Evolutionary conservation across 2,329 filamentous ascomycete genomes (phyloP), one percentile per base, ranked within the genome.

Genomic region (Monascus ruber): DNA sequence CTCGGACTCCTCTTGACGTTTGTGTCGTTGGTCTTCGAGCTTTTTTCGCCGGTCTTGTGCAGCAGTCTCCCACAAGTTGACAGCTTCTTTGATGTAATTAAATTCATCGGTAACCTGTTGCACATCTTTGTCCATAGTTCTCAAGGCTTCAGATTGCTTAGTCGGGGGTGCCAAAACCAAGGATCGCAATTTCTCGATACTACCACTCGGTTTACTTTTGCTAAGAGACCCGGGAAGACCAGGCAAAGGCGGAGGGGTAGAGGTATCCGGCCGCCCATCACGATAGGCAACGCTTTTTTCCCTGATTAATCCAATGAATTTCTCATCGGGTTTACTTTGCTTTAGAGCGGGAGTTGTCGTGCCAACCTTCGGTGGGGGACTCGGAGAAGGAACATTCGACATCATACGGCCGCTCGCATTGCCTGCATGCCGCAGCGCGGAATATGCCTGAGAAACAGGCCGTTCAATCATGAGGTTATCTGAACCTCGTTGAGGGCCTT

Each of bases 1-100:
- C 47, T 76, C 71, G 2, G 66, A 70, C 44, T 72, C 66, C 39
- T 71, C 66, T 50, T 73, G 69, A 9, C 73, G 69, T 38, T 55
- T 55, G 42, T 62, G 61, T 4, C 72, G 69, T 31, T 71, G 69
- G 25, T 58, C 58, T 6, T 73, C 71, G 28, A 71, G 52, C 40
- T 65, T 61, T 27, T 62, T 59, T 28, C 70, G 69, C 5, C 57
- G 62, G 27, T 54, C 49, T 36, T 65, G 60, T 9, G 68, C 65
- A 3, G 63, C 53, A 34, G 55, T 53, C 47, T 75, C 71, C 70
- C 69, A 76, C 4, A 58, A 47, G 35, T 61, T 54, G 5, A 65
- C 48, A 9, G 56, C 54, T 35, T 63, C 54, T 34, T 60, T 53
- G 10, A 71, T 66, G 42, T 66, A 71, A 26, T 48, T 48, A 36